phyloP scores from a whole-genome alignment of 331 rosid species.

The Saraca asoca region DNA sequence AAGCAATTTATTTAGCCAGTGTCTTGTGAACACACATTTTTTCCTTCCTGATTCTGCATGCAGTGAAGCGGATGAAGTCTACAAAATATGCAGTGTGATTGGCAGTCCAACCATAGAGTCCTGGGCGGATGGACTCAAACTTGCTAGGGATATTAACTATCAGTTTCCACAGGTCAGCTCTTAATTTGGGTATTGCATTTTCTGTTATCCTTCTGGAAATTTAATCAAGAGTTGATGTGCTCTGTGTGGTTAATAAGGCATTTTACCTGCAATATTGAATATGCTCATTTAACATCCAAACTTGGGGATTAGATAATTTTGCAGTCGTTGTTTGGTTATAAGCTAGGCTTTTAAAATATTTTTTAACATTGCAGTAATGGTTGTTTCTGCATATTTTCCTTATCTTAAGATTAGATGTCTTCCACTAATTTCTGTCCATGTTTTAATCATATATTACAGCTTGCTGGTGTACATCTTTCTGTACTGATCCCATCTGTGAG shows the following conservation, averaged over 20 bases:
- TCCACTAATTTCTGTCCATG: constrained; percentile 16
- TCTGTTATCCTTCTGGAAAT: background rate
- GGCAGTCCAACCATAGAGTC: constrained; percentile 82
- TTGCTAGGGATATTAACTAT: constrained; percentile 86
- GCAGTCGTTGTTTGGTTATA: background rate
- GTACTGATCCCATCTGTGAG: constrained; percentile 71
- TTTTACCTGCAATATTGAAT: constrained; percentile 7
- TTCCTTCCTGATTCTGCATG: constrained; percentile 26
- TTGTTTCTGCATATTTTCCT: background rate
- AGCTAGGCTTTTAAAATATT: background rate
- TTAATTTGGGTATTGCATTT: constrained; percentile 16
- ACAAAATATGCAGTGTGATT: constrained; percentile 85
- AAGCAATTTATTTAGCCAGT: constrained; percentile 1
- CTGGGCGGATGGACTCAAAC: constrained; percentile 84
- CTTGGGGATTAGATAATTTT: background rate
- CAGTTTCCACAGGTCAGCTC: constrained; percentile 84
- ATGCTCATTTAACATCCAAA: background rate
- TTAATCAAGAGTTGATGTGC: constrained; percentile 1
- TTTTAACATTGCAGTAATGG: background rate
- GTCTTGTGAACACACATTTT: constrained; percentile 16
- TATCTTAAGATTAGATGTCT: background rate
- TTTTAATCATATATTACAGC: constrained; percentile 45
- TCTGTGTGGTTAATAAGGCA: background rate
- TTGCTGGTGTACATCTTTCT: constrained; percentile 79
- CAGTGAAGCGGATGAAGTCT: constrained; percentile 94